phyloP scores from a whole-genome alignment of 1,139 yeast species.

The Candida sp. region DNA sequence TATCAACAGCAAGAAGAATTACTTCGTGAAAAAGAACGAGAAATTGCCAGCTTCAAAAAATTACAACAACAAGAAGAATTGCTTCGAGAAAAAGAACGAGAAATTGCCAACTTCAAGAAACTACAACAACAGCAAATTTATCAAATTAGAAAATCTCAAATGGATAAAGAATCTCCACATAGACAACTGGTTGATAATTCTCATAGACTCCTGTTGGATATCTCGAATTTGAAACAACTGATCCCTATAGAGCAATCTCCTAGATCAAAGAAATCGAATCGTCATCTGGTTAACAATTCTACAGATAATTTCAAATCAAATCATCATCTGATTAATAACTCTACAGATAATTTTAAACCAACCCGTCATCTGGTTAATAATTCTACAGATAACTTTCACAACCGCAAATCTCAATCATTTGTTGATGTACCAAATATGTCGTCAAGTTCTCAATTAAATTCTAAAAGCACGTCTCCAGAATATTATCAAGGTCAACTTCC shows the following conservation, averaged over 20 bases:
- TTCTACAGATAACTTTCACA: neutral
- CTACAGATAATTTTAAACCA: neutral
- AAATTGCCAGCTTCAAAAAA: slow-evolving; percentile 27
- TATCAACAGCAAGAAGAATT: slow-evolving; percentile 21
- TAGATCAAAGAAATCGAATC: neutral
- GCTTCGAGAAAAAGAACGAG: slow-evolving; percentile 21
- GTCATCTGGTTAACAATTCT: neutral
- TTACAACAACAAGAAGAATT: slow-evolving; percentile 27
- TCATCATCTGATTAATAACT: neutral
- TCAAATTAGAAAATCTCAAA: slow-evolving; percentile 19
- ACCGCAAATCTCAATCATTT: neutral
- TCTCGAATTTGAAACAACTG: neutral
- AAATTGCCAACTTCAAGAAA: slow-evolving; percentile 27
- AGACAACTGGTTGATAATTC: neutral
- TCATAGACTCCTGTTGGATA: neutral
- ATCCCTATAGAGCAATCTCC: neutral
- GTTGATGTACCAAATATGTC: neutral
- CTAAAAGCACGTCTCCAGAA: neutral
- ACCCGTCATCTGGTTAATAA: neutral
- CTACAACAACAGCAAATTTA: slow-evolving; percentile 32
- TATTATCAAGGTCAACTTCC: neutral
- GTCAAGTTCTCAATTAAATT: neutral
- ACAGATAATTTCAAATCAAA: neutral
- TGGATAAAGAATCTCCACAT: slow-evolving; percentile 2
- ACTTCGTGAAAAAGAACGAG: slow-evolving; percentile 21